These are phyloP conservation scores for Eutrema yunnanense DNA, from an alignment of 345 rosid genomes.

Conservation along the genomic window DNA sequence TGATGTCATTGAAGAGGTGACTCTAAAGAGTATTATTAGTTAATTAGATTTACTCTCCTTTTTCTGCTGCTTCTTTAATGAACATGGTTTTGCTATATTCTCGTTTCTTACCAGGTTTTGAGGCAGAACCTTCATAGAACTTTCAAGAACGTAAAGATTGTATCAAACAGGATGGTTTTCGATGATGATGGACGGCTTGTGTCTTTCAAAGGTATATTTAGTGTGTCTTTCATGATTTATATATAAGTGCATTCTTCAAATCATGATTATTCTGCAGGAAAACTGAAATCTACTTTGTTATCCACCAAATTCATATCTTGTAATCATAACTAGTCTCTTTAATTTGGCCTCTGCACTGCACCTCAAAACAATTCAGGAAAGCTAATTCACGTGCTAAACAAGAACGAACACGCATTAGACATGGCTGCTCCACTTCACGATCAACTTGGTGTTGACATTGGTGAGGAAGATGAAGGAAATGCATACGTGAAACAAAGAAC, in stretches of 20 bases:
- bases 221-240: not conserved
- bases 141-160: conserved; percentile 68
- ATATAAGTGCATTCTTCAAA: not conserved
- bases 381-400: conserved; percentile 75
- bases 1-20: conserved; percentile 92
- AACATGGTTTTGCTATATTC: not conserved
- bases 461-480: conserved; percentile 32
- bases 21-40: not conserved
- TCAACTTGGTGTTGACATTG: conserved; percentile 37
- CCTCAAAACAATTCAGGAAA: conserved; percentile 41
- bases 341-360: not conserved
- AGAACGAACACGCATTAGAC: conserved; percentile 86
- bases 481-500: conserved; percentile 57
- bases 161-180: conserved; percentile 78
- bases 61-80: not conserved
- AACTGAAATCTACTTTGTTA: not conserved
- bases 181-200: conserved; percentile 49
- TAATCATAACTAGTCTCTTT: not conserved
- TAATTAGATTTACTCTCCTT: not conserved
- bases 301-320: not conserved
- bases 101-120: conserved; percentile 46
- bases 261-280: not conserved
- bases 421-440: conserved; percentile 83
- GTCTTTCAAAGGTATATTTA: conserved; percentile 68
- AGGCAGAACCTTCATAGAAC: conserved; percentile 74